These are phyloP conservation scores for Phycomyces nitens DNA, from an alignment of 192 early-diverging fungal genomes.

Conservation along the genomic window DNA sequence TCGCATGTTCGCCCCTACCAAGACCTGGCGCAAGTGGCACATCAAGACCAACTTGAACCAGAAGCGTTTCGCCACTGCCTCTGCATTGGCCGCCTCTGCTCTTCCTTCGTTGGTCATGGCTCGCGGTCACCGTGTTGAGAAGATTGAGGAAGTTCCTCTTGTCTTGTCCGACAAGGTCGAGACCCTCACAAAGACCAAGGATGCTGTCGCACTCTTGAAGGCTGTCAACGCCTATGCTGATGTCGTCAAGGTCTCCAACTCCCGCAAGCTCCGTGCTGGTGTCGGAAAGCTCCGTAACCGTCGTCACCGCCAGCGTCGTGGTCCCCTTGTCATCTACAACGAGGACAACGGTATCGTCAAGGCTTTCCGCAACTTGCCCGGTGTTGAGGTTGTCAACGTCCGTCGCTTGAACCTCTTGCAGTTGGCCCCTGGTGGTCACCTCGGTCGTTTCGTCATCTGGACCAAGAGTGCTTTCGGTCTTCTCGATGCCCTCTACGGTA, in stretches of 20 bases:
- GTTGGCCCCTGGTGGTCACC: slow-evolving; percentile 96
- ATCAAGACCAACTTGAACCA: slow-evolving; percentile 98
- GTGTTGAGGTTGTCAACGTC: slow-evolving; percentile 93
- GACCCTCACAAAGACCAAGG: slow-evolving; percentile 87
- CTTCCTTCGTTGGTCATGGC: slow-evolving; percentile 88
- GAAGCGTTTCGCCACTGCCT: slow-evolving; percentile 95
- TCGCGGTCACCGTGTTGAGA: slow-evolving; percentile 93
- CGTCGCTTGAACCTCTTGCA: slow-evolving; percentile 94
- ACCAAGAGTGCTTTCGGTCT: slow-evolving; percentile 88
- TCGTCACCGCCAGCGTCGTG: slow-evolving; percentile 92
- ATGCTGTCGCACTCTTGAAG: slow-evolving; percentile 87
- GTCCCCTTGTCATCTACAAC: slow-evolving; percentile 94
- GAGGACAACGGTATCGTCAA: slow-evolving; percentile 90
- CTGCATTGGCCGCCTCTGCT: slow-evolving; percentile 93
- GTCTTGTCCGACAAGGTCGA: slow-evolving; percentile 80
- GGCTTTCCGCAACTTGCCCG: slow-evolving; percentile 98
- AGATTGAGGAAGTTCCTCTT: slow-evolving; percentile 92
- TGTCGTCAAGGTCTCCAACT: slow-evolving; percentile 91
- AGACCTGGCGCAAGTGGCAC: slow-evolving; percentile 99
- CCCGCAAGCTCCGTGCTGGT: slow-evolving; percentile 95
- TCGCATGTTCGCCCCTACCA: slow-evolving; percentile 81
- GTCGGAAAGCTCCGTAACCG: slow-evolving; percentile 96
- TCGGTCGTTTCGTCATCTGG: slow-evolving; percentile 99
- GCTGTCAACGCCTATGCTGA: slow-evolving; percentile 90
- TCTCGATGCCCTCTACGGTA: slow-evolving; percentile 92